phyloP scores from a whole-genome alignment of 306 rosid genomes.

The Prunus dulcis region DNA sequence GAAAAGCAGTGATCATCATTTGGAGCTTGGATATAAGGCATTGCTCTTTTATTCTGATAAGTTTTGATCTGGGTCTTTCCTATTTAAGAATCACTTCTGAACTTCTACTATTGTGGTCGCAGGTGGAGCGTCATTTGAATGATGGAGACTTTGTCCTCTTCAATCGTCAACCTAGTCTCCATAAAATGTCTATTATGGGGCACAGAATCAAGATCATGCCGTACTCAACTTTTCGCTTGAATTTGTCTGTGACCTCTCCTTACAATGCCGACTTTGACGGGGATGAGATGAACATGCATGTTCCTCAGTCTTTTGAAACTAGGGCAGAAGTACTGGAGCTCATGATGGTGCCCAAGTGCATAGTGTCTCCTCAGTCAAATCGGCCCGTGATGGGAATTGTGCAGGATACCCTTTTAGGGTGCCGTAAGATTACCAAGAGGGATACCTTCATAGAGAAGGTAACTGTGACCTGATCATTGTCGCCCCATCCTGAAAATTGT shows the following conservation, averaged over 20 bases:
- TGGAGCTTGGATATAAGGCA: slow-evolving; percentile 99
- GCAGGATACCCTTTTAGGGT: slow-evolving; percentile 88
- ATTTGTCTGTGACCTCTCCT: slow-evolving; percentile 91
- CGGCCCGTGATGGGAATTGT: slow-evolving; percentile 99
- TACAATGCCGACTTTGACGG: slow-evolving; percentile 99
- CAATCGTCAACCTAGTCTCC: slow-evolving; percentile 99
- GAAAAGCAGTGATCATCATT: slow-evolving; percentile 98
- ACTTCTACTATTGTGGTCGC: slow-evolving; percentile 29
- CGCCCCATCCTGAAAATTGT: slow-evolving; percentile 1
- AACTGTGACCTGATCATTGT: slow-evolving; percentile 5
- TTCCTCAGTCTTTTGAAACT: slow-evolving; percentile 98
- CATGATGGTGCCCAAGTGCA: slow-evolving; percentile 99
- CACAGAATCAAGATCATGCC: slow-evolving; percentile 99
- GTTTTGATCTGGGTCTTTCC: slow-evolving; percentile 5
- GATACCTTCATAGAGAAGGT: slow-evolving; percentile 95
- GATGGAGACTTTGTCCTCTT: slow-evolving; percentile 97
- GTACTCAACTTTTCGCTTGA: slow-evolving; percentile 89
- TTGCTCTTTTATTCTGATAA: slow-evolving; percentile 1
- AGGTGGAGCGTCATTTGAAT: slow-evolving; percentile 99
- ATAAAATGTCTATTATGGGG: slow-evolving; percentile 99
- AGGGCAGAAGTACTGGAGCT: slow-evolving; percentile 99
- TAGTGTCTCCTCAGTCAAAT: slow-evolving; percentile 94
- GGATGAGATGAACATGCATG: slow-evolving; percentile 99
- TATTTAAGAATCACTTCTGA: slow-evolving; percentile 12
- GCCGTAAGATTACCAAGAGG: slow-evolving; percentile 95